Conservation (phyloP, 169 alveolate genomes). For the Plasmodium vinckei region DNA sequence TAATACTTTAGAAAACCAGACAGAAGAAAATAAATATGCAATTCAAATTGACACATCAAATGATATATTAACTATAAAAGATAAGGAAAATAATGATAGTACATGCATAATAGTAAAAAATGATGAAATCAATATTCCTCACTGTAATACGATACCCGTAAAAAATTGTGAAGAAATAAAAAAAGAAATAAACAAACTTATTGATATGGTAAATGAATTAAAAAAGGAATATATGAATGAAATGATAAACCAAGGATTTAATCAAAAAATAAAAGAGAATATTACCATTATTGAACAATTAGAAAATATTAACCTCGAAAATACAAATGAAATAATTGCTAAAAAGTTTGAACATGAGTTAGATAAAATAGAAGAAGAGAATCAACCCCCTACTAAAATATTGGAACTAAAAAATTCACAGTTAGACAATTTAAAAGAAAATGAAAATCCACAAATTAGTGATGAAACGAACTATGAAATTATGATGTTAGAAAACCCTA, state of each 20-base stretch:
- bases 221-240: slow-evolving; percentile 21
- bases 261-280: slow-evolving; percentile 7
- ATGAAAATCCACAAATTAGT: background rate
- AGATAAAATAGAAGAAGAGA: background rate
- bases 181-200: slow-evolving; percentile 35
- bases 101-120: no score
- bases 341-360: background rate
- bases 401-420: no score
- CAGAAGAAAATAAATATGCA: slow-evolving; percentile 3
- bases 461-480: background rate
- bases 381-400: no score
- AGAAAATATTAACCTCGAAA: slow-evolving; percentile 1
- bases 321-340: background rate
- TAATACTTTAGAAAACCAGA: no score
- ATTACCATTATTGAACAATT: slow-evolving; percentile 2
- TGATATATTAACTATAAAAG: no score
- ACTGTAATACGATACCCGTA: no score
- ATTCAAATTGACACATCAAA: background rate
- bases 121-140: no score
- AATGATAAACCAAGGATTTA: slow-evolving; percentile 9
- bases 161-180: slow-evolving; percentile 1
- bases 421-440: background rate
- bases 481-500: slow-evolving; percentile 1
- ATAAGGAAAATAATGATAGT: no score
- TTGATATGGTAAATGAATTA: slow-evolving; percentile 38